Conservation (phyloP, 2,329 filamentous ascomycete genomes). For the Epicoccum nigrum region DNA sequence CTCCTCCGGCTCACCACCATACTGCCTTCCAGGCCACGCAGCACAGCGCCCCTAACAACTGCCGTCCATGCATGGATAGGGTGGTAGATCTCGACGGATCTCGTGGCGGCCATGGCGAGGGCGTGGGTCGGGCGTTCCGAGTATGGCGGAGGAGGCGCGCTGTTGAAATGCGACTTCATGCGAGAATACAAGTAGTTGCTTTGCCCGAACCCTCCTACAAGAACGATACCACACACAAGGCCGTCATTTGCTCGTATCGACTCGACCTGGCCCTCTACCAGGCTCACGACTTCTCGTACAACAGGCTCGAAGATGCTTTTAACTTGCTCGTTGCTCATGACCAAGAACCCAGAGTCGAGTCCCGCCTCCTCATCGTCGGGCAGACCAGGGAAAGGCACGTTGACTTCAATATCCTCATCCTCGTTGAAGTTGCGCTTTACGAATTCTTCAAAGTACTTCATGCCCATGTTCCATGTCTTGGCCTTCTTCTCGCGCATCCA, state of each 20-base stretch:
- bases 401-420: conserved; percentile 77
- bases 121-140: conserved; percentile 74
- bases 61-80: conserved; percentile 83
- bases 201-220: conserved; percentile 83
- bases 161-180: conserved; percentile 71
- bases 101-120: conserved; percentile 56
- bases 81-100: conserved; percentile 78
- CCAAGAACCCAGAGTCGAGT: conserved; percentile 76
- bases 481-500: conserved; percentile 79
- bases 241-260: conserved; percentile 49
- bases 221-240: conserved; percentile 68
- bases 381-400: conserved; percentile 77
- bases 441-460: conserved; percentile 83
- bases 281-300: conserved; percentile 59
- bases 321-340: conserved; percentile 72
- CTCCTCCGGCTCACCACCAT: conserved; percentile 78
- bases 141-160: conserved; percentile 60
- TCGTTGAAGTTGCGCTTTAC: conserved; percentile 85
- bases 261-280: conserved; percentile 54
- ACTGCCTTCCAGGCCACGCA: conserved; percentile 76
- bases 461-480: conserved; percentile 75
- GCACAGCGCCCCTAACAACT: conserved; percentile 76
- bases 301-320: conserved; percentile 79
- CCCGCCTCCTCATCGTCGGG: conserved; percentile 77
- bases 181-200: conserved; percentile 74